Conservation (phyloP, 1,139 yeast genomes). For the Yamadazyma mexicana region DNA sequence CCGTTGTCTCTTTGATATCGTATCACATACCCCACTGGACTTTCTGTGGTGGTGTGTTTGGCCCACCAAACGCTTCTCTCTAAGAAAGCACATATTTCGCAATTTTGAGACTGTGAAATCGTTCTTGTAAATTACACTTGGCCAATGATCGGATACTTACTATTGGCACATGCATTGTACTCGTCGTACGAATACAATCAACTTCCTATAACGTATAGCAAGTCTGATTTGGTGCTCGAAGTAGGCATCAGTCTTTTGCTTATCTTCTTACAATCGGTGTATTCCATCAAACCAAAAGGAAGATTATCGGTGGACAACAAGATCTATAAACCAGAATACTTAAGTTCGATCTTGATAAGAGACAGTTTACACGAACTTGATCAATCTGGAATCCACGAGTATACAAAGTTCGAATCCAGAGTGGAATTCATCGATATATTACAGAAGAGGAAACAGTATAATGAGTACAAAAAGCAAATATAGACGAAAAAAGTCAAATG, state of each 20-base stretch:
- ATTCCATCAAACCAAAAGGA: constrained; percentile 24
- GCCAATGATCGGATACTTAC: constrained; percentile 28
- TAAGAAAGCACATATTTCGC: no score
- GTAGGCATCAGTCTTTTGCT: constrained; percentile 39
- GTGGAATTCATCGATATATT: constrained; percentile 46
- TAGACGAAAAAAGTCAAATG: background rate
- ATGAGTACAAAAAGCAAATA: constrained; percentile 19
- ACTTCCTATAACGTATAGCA: constrained; percentile 20
- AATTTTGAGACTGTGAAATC: no score
- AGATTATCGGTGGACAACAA: constrained; percentile 22
- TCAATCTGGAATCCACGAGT: constrained; percentile 44
- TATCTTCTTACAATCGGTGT: constrained; percentile 36
- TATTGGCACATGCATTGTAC: constrained; percentile 49
- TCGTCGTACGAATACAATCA: constrained; percentile 54
- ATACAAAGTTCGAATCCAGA: constrained; percentile 42
- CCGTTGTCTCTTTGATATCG: no score
- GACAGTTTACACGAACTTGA: constrained; percentile 47
- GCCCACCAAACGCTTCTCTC: no score
- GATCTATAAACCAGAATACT: constrained; percentile 24
- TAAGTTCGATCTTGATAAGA: constrained; percentile 49
- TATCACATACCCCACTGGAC: no score
- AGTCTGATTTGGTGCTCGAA: constrained; percentile 42
- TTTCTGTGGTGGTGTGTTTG: no score
- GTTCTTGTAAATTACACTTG: no score
- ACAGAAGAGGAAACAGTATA: constrained; percentile 40